Evolutionary conservation across 148 eudicot genomes (phyloP).

Genomic region (Rheum nobile): DNA sequence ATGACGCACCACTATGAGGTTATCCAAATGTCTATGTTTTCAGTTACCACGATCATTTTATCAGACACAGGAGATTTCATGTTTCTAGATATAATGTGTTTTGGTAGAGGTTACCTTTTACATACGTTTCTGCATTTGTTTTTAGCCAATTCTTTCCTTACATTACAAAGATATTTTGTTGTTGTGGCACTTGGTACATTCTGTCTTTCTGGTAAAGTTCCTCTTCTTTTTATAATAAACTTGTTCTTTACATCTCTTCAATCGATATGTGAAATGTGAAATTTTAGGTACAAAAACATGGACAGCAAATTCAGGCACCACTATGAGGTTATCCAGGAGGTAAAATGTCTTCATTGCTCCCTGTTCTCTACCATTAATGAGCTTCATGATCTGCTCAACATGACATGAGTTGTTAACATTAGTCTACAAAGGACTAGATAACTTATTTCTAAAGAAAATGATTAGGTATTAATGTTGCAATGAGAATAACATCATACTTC

Average conservation of each 20-base stretch:
- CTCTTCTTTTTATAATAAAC: neutral
- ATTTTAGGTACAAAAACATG: conserved; percentile 70
- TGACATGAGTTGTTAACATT: neutral
- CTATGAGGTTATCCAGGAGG: conserved; percentile 97
- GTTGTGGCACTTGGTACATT: neutral
- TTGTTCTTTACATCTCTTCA: neutral
- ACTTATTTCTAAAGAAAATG: neutral
- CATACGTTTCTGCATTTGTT: neutral
- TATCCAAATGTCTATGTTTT: conserved; percentile 45
- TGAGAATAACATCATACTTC: neutral
- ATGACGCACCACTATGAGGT: conserved; percentile 73
- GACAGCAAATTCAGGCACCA: too few species aligned
- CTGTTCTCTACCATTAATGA: neutral
- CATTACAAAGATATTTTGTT: neutral
- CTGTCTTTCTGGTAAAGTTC: neutral
- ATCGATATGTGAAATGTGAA: too few species aligned
- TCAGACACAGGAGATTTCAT: conserved; percentile 89
- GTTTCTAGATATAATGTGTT: conserved; percentile 77
- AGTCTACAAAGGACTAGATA: neutral
- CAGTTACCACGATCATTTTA: conserved; percentile 88
- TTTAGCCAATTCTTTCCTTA: neutral
- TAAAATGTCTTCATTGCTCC: conserved; percentile 13
- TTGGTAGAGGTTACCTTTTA: conserved; percentile 58
- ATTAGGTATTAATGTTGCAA: neutral
- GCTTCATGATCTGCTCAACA: neutral